Conservation (phyloP, 1,139 yeast genomes). For the Kodamaea sp. region DNA sequence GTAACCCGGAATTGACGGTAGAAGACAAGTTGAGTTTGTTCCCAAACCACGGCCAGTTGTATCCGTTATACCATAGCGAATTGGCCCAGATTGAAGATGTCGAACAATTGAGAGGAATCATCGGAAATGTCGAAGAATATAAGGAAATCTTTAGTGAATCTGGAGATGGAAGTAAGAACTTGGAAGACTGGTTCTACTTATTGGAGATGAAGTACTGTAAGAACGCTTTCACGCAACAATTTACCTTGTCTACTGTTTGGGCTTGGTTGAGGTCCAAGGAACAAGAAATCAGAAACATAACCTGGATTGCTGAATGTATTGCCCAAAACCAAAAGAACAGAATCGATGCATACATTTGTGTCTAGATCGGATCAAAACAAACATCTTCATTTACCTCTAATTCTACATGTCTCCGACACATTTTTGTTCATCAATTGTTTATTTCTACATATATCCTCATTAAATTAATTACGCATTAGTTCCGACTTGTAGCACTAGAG, state of each 20-base stretch:
- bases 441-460: conserved; percentile 6
- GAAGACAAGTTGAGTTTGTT: conserved; percentile 71
- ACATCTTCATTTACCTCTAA: conserved; percentile 1
- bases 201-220: conserved; percentile 91
- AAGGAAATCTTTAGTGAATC: conserved; percentile 68
- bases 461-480: conserved; percentile 1
- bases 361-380: too few relatives aligned
- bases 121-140: conserved; percentile 75
- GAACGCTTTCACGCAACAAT: conserved; percentile 95
- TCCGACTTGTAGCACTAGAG: conserved; percentile 17
- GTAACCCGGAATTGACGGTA: conserved; percentile 66
- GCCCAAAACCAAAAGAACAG: conserved; percentile 85
- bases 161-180: conserved; percentile 49
- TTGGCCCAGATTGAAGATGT: conserved; percentile 80
- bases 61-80: conserved; percentile 71
- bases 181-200: conserved; percentile 93
- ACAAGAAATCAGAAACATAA: conserved; percentile 93
- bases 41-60: conserved; percentile 79
- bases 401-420: background rate
- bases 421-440: conserved; percentile 2
- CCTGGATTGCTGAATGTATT: conserved; percentile 98
- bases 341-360: conserved; percentile 75
- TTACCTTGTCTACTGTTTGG: conserved; percentile 87
- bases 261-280: conserved; percentile 96
- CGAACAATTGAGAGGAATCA: conserved; percentile 75